Evolutionary conservation across 805 yeast species (phyloP), one percentile per base, ranked within the genome.

Genomic region (Monosporozyma solicola): DNA sequence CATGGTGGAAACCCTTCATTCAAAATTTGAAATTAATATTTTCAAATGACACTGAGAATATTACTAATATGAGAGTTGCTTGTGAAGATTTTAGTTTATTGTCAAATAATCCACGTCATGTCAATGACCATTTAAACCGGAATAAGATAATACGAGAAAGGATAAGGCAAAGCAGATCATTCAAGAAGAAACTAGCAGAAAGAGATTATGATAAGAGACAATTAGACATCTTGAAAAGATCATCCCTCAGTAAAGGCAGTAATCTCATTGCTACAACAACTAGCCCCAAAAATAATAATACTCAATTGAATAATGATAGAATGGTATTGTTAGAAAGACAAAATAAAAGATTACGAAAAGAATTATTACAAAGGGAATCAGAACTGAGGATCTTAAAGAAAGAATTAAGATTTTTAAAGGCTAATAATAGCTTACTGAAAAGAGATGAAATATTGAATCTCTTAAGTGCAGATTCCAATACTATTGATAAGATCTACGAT

Each of bases 91-190:
- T 59, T 13, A 55, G 54, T 48, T 41, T 56, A 51, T 31, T 48
- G 41, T 39, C 43, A 39, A 39, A 39, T 39, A 31, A 41, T 33
- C 49, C 41, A 29, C 22, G 16, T 20, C 24, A 24, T n/a, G 20
- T 9, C 8, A 46, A 24, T 16, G 25, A 43, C 15, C 11, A 37
- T 33, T 31, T 33, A 5, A 35, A 44, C 22, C 15, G 48, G 15
- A 54, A 57, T 20, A 46, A 49, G 31, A 37, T 47, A 47, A 48
- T 61, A 32, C 57, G 51, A 49, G 57, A 60, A n/a, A 58, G 63
- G 39, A 61, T 66, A 16, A 57, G 57, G 11, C 57, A 58, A 35
- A 66, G 67, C 49, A 63, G 63, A 32, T 67, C 65, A 1, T 63
- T 67, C 48, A 63, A 62, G 53, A 54, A 58, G 33, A 66, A 63